Base-by-base conservation (phyloP, 805 yeast genomes). In the Wickerhamomyces chaumierensis region DNA sequence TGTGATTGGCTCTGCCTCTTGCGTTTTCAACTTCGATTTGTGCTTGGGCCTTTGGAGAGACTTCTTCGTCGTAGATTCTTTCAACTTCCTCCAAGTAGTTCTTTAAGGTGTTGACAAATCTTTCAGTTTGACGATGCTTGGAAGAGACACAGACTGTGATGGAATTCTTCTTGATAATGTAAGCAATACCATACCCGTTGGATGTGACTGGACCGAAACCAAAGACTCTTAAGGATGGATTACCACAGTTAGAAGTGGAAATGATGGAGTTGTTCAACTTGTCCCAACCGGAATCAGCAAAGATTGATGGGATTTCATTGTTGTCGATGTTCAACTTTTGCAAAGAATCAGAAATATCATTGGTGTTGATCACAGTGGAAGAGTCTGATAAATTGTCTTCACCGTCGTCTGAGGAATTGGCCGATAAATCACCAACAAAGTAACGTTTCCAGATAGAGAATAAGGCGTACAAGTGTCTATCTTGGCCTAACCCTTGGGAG, bases 121-220 rank as follows among this genome's bases (percentile, higher is more conserved):
- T 68, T 45, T 71, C 68, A 0, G 95, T 85, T 62, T 87, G 96
- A 40, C 96, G 70, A 59, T 81, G 88, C 60, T 85, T 87, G 13
- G 95, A 85, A 20, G 92, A 78, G 4, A 83, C 81, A 37, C 94
- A 85, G 9, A 87, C 71, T 2, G 87, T 74, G 20, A 87, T 74
- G 17, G 85, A 76, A 52, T 85, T 83, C 33, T 68, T 74, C 57
- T 88, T 86, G 48, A 87, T 81, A 48, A 87, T 84, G 56, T 87
- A 87, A 4, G 95, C 95, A 29, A 87, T 71, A n/a, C 96, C 96
- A 58, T 81, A 86, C 3, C 96, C 96, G 52, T 84, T 88, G 36
- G 86, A 81, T 13, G 81, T 69, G 2, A 86, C 88, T 3, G 96
- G 96, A 3, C 95, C 94, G 53, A 87, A 87, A 0, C 96, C 96